Conservation (phyloP, 306 rosid genomes). For the Vachellia pachyceras region DNA sequence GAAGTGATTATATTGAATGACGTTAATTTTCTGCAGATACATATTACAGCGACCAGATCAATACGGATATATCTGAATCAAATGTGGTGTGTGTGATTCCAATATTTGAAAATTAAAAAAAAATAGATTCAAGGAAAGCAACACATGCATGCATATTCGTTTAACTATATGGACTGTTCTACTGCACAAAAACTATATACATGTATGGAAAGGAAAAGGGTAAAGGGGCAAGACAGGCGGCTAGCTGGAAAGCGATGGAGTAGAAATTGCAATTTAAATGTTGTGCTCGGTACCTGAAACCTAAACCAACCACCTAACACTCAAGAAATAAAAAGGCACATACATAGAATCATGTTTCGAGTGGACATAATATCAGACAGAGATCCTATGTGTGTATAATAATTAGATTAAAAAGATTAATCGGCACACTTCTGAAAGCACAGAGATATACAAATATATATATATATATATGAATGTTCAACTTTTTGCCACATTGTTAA, state of each 20-base stretch:
- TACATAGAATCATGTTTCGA: not conserved
- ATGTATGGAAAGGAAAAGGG: not conserved
- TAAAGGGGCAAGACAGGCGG: too few relatives aligned
- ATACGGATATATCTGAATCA: not conserved
- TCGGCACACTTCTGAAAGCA: not conserved
- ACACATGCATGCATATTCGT: not conserved
- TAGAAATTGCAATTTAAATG: not conserved
- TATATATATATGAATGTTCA: not conserved
- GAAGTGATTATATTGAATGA: not conserved
- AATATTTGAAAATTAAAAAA: not conserved
- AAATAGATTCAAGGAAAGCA: not conserved
- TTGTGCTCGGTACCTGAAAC: not conserved
- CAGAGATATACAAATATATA: conserved; percentile 5
- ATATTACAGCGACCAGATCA: not conserved
- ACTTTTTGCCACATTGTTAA: conserved; percentile 10
- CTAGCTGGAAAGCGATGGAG: not conserved
- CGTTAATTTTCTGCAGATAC: not conserved
- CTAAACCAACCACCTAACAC: not conserved
- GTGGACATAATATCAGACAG: not conserved
- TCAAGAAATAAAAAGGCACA: not conserved
- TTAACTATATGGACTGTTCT: not conserved
- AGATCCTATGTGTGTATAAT: not conserved
- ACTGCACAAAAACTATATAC: not conserved
- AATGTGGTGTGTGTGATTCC: not conserved
- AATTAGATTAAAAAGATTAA: not conserved